Evolutionary conservation across 805 yeast genomes (phyloP), one percentile per base, ranked within the genome.

Genomic region (Komagataella populi): DNA sequence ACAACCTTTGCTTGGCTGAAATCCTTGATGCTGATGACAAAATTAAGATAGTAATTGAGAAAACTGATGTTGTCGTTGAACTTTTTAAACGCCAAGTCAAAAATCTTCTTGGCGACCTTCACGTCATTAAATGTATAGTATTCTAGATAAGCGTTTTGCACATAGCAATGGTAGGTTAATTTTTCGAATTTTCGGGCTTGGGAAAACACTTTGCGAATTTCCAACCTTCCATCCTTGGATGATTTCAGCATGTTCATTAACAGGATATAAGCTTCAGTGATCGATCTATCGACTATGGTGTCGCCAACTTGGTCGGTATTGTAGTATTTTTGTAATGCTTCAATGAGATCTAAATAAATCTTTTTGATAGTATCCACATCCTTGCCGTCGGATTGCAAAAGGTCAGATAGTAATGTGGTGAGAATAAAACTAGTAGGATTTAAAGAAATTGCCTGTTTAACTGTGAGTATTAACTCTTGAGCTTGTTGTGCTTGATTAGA

Each of bases 141-240:
- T 61, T 91, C 99, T 70, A 89, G 72, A 61, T 79, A 70, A 0
- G 97, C 96, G 59, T 85, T 84, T 53, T 87, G 91, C 18, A 83
- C 81, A 65, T 77, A 91, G 18, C 91, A 76, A 57, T 87, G 87
- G 69, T 81, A 80, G 0, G 95, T 83, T 46, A 84, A 66, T 8
- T 70, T 67, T n/a, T 70, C 62, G 56, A 78, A 75, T 60, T 81
- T 79, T 58, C 96, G 78, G 6, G 85, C 84, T 56, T 73, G 76
- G 51, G 84, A 75, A 62, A 89, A 88, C 1, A 87, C 71, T 22
- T 70, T 62, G 55, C 98, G 76, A 1, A 95, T 89, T 44, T 83
- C 88, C 39, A 14, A 30, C 2, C 39, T 30, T 8, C 39, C 39
- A 30, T 64, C 64, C 30, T 62, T 62, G 30, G 62, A 54, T 55